phyloP scores from a whole-genome alignment of 2,329 filamentous ascomycete genomes.

The Colletotrichum cuscutae region DNA sequence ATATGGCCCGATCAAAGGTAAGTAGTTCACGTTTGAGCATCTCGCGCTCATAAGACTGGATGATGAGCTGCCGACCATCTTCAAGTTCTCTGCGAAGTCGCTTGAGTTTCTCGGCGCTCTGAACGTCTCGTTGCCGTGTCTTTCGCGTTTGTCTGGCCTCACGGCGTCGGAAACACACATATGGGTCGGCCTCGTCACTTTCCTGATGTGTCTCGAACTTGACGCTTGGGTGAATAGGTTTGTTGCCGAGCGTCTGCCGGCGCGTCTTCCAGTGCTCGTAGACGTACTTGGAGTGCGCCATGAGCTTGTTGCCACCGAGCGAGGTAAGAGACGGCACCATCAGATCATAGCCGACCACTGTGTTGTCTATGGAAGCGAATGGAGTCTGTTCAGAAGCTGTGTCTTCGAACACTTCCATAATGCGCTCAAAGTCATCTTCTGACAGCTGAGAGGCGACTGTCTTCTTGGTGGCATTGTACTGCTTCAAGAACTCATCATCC shows the following conservation, averaged over 20 bases:
- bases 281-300: conserved; percentile 76
- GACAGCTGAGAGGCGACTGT: conserved; percentile 71
- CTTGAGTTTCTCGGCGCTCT: conserved; percentile 94
- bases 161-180: conserved; percentile 95
- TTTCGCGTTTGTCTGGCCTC: conserved; percentile 96
- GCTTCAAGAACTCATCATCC: conserved; percentile 85
- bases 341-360: conserved; percentile 80
- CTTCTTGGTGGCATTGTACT: conserved; percentile 82
- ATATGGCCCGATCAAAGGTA: conserved; percentile 79
- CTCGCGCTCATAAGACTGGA: conserved; percentile 83
- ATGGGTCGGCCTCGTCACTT: conserved; percentile 94
- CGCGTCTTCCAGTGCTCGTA: conserved; percentile 91
- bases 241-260: conserved; percentile 74
- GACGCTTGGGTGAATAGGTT: conserved; percentile 78
- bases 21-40: conserved; percentile 81
- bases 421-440: conserved; percentile 91
- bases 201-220: conserved; percentile 97
- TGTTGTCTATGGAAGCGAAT: conserved; percentile 89
- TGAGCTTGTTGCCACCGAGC: conserved; percentile 59
- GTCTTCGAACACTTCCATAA: conserved; percentile 95
- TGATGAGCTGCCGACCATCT: conserved; percentile 83
- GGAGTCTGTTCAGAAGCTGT: conserved; percentile 86
- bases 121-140: conserved; percentile 91
- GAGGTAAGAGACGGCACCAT: conserved; percentile 76
- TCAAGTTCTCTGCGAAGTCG: conserved; percentile 91